Base-by-base conservation (phyloP, 805 yeast species). In the Metschnikowia continentalis region DNA sequence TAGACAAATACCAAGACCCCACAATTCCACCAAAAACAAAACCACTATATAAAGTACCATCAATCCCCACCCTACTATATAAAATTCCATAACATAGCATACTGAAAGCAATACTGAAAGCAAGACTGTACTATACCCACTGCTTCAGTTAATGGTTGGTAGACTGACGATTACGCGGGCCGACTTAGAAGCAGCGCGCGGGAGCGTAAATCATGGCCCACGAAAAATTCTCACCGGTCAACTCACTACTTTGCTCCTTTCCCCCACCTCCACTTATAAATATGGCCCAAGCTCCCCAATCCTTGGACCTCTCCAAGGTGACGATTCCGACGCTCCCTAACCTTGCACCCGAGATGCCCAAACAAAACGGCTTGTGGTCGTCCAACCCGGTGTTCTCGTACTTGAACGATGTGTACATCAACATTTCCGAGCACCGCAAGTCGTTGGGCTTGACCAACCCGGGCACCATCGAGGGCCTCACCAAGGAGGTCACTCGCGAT, bases 401-500 rank as follows among this genome's bases (percentile, higher is more conserved):
- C 72, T 75, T 87, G 61, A 83, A 87, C 67, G 88, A 86, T 64
- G 87, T 85, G 55, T 86, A 88, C 69, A 79, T 74, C 62, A 80
- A 83, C 59, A 78, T 90, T 54, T 72, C 82, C 55, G 84, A 83
- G 60, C 96, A 90, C 70, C 84, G 98, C 69, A 78, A 81, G 54
- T 82, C 92, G 6, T 77, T 91, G 59, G 90, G 90, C 51, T 82
- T 94, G 68, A 74, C 81, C 61, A 89, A 90, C 74, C 99, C 99
- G 51, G 98, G 98, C 60, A 86, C 96, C 57, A 82, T 90, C 69
- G 98, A 91, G 76, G 89, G 90, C 75, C 77, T 92, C 69, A 86
- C 85, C 76, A 88, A 89, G 74, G 99, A 94, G 75, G 97, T 90
- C 52, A 76, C 91, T 56, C 86, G 91, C 72, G 98, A 92, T 67